phyloP scores from a whole-genome alignment of 768 basidiomycete genomes.

The Amylocystis lapponica region DNA sequence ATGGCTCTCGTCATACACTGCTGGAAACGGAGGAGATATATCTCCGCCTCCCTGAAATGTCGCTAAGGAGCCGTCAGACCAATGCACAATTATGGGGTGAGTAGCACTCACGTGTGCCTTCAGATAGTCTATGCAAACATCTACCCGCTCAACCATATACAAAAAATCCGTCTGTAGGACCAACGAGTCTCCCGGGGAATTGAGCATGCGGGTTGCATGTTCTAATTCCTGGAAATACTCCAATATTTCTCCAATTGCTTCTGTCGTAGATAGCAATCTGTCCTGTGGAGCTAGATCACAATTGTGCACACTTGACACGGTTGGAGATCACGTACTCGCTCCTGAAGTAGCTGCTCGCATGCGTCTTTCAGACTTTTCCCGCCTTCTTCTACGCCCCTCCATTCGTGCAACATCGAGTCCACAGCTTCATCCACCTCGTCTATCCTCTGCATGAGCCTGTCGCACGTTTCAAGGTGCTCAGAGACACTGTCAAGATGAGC shows the following conservation, averaged over 20 bases:
- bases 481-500: constrained; percentile 75
- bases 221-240: constrained; percentile 97
- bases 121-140: constrained; percentile 90
- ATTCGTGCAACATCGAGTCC: constrained; percentile 75
- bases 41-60: constrained; percentile 86
- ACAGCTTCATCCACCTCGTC: constrained; percentile 71
- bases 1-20: constrained; percentile 98
- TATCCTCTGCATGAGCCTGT: constrained; percentile 64
- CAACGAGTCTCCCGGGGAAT: constrained; percentile 87
- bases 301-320: neutral
- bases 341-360: constrained; percentile 83
- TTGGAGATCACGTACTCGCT: constrained; percentile 55
- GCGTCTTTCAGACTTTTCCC: constrained; percentile 87
- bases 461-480: constrained; percentile 74
- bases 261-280: constrained; percentile 66
- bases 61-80: constrained; percentile 42
- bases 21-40: constrained; percentile 94
- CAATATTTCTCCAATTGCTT: constrained; percentile 74
- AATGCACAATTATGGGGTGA: neutral
- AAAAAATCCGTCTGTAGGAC: constrained; percentile 90
- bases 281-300: constrained; percentile 43
- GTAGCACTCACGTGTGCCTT: constrained; percentile 66
- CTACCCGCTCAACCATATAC: constrained; percentile 93
- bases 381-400: constrained; percentile 89
- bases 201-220: constrained; percentile 87